phyloP scores from a whole-genome alignment of 805 yeast genomes.

The Yarrowia sp. region DNA sequence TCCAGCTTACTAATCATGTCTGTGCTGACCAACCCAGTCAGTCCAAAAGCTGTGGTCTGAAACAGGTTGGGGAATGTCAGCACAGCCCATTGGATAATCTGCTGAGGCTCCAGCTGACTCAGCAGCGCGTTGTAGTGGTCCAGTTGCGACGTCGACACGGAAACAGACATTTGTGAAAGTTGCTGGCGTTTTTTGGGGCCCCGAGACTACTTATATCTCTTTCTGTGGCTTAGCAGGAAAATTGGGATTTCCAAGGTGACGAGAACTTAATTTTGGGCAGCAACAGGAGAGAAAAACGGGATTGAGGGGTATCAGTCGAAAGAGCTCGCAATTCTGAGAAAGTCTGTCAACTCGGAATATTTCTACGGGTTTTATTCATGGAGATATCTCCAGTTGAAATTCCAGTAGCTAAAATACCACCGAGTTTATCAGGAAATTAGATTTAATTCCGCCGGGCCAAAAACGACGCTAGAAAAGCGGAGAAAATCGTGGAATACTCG shows the following conservation, averaged over 20 bases:
- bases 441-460: not conserved
- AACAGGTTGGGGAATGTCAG: conserved; percentile 76
- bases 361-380: not conserved
- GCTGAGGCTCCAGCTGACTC: conserved; percentile 57
- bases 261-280: no score
- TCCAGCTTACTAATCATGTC: conserved; percentile 68
- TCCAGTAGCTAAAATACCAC: not conserved
- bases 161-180: conserved; percentile 26
- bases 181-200: not conserved
- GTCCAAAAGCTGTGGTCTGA: conserved; percentile 94
- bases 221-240: not conserved
- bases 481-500: not conserved
- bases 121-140: conserved; percentile 64
- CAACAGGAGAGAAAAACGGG: no score
- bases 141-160: conserved; percentile 52
- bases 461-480: not conserved
- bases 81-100: conserved; percentile 77
- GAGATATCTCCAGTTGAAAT: not conserved
- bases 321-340: not conserved
- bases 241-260: no score
- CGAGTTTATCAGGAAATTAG: not conserved
- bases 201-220: not conserved
- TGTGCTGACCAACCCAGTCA: conserved; percentile 83
- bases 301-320: not conserved
- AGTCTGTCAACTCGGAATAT: not conserved